Evolutionary conservation across 371 early-diverging fungal genomes (phyloP).

Genomic region (Entomophthora muscae): DNA sequence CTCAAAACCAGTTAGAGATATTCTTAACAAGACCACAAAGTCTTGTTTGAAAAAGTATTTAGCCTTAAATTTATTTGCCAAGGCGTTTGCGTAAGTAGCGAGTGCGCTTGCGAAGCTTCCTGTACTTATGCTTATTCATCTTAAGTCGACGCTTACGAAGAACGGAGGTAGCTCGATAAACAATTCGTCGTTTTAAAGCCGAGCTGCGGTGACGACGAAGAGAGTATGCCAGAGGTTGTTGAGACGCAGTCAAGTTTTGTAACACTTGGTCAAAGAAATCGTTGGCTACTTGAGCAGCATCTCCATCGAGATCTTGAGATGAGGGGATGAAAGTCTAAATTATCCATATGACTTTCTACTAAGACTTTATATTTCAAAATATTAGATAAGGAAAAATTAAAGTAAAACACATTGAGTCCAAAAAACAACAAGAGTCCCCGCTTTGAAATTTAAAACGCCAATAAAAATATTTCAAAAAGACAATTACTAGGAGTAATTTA

Average conservation of each 20-base stretch:
- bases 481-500: not conserved
- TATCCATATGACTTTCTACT: not conserved
- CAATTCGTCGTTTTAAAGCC: not conserved
- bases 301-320: not conserved
- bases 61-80: slow-evolving; percentile 33
- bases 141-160: slow-evolving; percentile 60
- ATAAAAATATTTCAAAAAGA: not conserved
- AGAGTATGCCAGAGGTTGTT: not conserved
- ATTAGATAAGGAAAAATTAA: not conserved
- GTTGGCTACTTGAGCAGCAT: not conserved
- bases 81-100: slow-evolving; percentile 58
- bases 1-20: too few relatives aligned
- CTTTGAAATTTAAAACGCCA: not conserved
- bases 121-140: slow-evolving; percentile 79
- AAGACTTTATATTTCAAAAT: not conserved
- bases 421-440: not conserved
- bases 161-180: slow-evolving; percentile 31
- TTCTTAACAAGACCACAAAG: too few relatives aligned
- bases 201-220: not conserved
- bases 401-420: not conserved
- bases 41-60: too few relatives aligned
- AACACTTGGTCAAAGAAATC: not conserved
- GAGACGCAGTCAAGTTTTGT: not conserved
- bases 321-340: not conserved
- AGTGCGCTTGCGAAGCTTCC: slow-evolving; percentile 61